These are phyloP conservation scores for Picea abies DNA, from an alignment of 83 land plant genomes.

Conservation along the genomic window DNA sequence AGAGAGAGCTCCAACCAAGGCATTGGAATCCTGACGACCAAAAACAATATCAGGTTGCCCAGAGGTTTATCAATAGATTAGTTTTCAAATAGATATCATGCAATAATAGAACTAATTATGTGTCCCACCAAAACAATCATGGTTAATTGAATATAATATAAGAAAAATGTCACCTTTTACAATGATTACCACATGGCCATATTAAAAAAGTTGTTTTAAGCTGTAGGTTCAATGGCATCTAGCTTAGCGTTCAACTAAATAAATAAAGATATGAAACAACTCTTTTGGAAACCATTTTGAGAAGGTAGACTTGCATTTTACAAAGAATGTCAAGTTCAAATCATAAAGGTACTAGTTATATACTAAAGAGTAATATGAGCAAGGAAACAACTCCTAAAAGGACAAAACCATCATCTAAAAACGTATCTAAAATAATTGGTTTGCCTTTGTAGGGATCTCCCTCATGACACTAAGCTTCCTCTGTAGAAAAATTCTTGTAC, in stretches of 20 bases:
- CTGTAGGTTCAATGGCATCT: background rate
- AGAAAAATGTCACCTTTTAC: no score
- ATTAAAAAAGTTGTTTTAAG: background rate
- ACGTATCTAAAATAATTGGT: no score
- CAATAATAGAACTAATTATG: no score
- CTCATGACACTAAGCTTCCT: no score
- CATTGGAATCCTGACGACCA: constrained; percentile 46
- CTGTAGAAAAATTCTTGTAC: no score
- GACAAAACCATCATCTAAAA: no score
- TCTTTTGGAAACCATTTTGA: background rate
- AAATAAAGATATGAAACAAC: background rate
- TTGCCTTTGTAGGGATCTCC: no score
- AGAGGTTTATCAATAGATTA: no score
- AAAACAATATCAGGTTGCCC: no score
- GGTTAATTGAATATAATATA: no score
- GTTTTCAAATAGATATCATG: no score
- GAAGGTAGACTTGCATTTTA: background rate
- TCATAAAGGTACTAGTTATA: background rate
- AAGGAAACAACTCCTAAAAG: background rate
- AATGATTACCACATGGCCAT: background rate
- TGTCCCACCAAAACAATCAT: no score
- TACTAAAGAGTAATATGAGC: background rate
- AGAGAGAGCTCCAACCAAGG: constrained; percentile 71
- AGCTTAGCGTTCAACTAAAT: background rate
- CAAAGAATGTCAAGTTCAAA: background rate